Base-by-base conservation (phyloP, 495 filamentous ascomycete genomes). In the Copromyces sp. region DNA sequence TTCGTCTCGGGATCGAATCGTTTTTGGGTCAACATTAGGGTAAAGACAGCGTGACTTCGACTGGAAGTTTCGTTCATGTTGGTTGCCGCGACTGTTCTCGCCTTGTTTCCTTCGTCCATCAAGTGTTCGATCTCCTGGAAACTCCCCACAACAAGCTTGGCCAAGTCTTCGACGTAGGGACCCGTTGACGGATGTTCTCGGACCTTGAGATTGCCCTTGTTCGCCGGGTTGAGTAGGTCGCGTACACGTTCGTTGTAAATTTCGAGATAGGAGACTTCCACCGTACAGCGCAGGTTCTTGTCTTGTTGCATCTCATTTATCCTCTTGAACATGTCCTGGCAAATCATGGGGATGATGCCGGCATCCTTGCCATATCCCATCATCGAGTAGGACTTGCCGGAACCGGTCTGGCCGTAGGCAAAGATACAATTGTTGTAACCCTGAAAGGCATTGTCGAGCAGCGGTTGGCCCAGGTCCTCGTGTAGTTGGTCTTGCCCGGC, bases 351-450 rank as follows among this genome's bases (percentile, higher is more conserved):
- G 74, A 99, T 98, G 68, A 99, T 94, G 83, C 96, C 96, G 68
- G 92, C 89, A 76, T 98, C 96, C 80, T 95, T 91, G 70, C 96
- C 95, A 83, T 98, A 98, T 29, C 95, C 95, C 96, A 98, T 98
- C 96, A 99, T 99, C 69, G 94, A 97, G 79, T 99, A 98, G 35
- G 93, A 97, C 82, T 99, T 99, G 78, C 96, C 96, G 20, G 95
- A 98, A 74, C 96, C 96, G 11, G 96, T 99, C 83, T 99, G 96
- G 47, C 96, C 96, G 79, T 99, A 99, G 4, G 96, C 96, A 83
- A 99, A 99, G 78, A 99, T 99, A 86, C 96, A 99, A 82, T 98
- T 98, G 85, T 99, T 99, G 84, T 98, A 99, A 38, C 96, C 96
- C 77, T 94, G 90, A 77, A 99, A 98, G 39, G 96, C 96, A 89